Percentiles rank a stretch among this genome's conserved stretches.
Evolutionary conservation across 805 yeast genomes (phyloP).

Genomic region (Suhomyces vadensis): DNA sequence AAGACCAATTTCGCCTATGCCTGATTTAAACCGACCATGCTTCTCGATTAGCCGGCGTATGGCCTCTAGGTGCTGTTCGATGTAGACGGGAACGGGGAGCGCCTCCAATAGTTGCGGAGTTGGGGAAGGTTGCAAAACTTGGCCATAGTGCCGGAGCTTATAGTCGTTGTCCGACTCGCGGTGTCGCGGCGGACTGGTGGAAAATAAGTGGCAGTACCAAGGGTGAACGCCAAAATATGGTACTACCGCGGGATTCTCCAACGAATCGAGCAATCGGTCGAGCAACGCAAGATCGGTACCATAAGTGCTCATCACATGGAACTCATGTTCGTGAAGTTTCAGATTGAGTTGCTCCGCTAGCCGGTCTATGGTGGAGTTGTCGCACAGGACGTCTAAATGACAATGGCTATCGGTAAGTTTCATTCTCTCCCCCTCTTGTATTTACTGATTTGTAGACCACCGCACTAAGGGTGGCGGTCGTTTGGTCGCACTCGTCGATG

Average conservation of each 20-base stretch:
- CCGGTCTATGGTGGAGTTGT: conserved; percentile 8
- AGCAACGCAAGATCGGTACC: conserved; percentile 33
- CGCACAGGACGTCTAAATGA: conserved; percentile 27
- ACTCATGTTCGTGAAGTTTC: conserved; percentile 2
- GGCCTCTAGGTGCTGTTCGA: conserved; percentile 35
- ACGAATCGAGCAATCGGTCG: conserved; percentile 16
- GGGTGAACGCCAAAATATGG: conserved; percentile 84
- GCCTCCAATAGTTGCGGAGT: conserved; percentile 37
- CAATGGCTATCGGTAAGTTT: conserved; percentile 35
- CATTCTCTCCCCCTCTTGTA: not conserved
- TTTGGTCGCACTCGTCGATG: not conserved
- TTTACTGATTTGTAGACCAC: not conserved
- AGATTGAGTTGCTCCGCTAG: conserved; percentile 13
- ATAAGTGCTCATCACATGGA: conserved; percentile 43
- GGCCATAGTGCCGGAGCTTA: conserved; percentile 57
- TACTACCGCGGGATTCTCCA: conserved; percentile 20
- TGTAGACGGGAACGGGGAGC: conserved; percentile 62
- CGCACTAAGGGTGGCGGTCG: not conserved
- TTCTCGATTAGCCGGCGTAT: conserved; percentile 28
- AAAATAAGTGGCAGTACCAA: conserved; percentile 77
- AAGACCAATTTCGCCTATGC: conserved; percentile 90
- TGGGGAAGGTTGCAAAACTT: conserved; percentile 48
- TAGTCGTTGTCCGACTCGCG: conserved; percentile 16
- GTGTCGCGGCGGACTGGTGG: conserved; percentile 15
- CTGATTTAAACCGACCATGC: conserved; percentile 19